These are phyloP conservation scores for Anaeromyces robustus DNA, from an alignment of 192 early-diverging fungal species.

Conservation along the genomic window DNA sequence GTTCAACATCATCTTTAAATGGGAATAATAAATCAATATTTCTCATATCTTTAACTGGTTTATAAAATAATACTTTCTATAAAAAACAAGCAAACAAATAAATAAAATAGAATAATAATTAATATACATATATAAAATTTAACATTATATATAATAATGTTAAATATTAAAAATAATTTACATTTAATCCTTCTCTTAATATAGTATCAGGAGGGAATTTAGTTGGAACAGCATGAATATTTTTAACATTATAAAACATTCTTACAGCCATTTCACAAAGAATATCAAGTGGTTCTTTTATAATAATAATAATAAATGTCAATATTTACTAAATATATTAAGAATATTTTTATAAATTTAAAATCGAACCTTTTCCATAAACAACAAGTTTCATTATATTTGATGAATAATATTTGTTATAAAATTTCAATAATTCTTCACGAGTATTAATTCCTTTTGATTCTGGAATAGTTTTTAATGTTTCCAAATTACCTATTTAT, in stretches of 20 bases:
- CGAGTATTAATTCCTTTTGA: conserved; percentile 63
- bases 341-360: not conserved
- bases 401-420: conserved; percentile 77
- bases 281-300: conserved; percentile 64
- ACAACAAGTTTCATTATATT: conserved; percentile 91
- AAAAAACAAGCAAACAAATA: too few relatives aligned
- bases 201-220: conserved; percentile 58
- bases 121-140: not conserved
- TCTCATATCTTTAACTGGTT: conserved; percentile 71
- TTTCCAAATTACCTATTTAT: conserved; percentile 78
- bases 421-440: conserved; percentile 68
- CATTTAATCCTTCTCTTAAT: conserved; percentile 49
- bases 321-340: too few relatives aligned
- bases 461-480: conserved; percentile 51
- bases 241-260: conserved; percentile 61
- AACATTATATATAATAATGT: too few relatives aligned
- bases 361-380: conserved; percentile 47
- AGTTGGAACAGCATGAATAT: conserved; percentile 55
- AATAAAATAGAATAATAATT: not conserved
- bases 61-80: conserved; percentile 49
- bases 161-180: conserved; percentile 12
- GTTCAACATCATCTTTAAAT: conserved; percentile 44
- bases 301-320: conserved; percentile 1
- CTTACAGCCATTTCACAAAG: conserved; percentile 68
- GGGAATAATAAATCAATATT: conserved; percentile 68